Evolutionary conservation across 73 alveolate genomes (phyloP), one percentile per base, ranked within the genome.

Genomic region (Paramecium biaurelia): DNA sequence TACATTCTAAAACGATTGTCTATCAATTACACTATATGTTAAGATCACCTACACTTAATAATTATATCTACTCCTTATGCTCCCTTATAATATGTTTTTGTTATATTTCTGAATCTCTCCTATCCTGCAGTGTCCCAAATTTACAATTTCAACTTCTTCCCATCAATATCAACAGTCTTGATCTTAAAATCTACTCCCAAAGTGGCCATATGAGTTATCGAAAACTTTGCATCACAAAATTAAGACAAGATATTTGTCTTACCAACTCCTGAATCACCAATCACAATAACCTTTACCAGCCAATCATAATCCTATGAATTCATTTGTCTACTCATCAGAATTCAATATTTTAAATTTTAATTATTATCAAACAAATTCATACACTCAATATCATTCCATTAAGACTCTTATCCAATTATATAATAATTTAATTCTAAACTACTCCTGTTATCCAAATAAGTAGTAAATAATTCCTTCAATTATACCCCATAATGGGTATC

Each of bases 381-480:
- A 26, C 47, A 53, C 14, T 18, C 68, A 53, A 53, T 1, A 53
- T n/a, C 14, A 53, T 53, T 53, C 30, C 32, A 47, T 47, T n/a
- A 14, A 8, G 47, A 38, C 1, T 38, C 0, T 10, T 3, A 4
- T 38, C 14, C 47, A 7, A 7, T 38, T 38, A 38, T 2, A 38
- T 38, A 3, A 0, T 3, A 38, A 38, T 38, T 7, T 7, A 8
- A 38, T 1, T 38, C 47, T 38, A 1, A 8, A 45, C 93, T 26
- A 99, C 99, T n/a, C 99, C 99, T 9, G 99, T 90, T 82, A 76
- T 94, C 95, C 38, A 97, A 74, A 88, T 92, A 97, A 87, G 94
- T 97, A 20, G 99, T 97, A 34, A 97, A 70, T 58, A 15, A 26
- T 18, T 1, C 85, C 85, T 30, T 24, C 85, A 2, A 70, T 30